Conservation (phyloP, 768 basidiomycete species). For the Trametes elegans region DNA sequence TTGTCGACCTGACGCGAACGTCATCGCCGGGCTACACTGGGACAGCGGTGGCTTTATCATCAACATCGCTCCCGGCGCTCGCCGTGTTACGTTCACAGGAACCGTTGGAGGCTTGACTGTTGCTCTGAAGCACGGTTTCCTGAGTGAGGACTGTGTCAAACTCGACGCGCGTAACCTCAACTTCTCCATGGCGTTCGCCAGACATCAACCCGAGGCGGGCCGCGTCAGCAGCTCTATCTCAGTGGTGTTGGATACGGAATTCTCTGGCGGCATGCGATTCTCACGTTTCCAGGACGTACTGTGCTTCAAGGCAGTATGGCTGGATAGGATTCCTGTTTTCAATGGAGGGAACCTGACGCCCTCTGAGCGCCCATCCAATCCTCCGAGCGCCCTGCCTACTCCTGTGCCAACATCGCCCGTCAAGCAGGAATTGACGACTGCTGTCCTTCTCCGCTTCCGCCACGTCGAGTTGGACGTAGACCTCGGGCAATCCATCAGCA, state of each 20-base stretch:
- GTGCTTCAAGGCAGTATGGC: conserved; percentile 94
- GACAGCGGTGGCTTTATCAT: conserved; percentile 91
- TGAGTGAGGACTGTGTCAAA: conserved; percentile 79
- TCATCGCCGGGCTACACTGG: conserved; percentile 88
- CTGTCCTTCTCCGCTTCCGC: conserved; percentile 68
- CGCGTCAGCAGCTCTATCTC: conserved; percentile 57
- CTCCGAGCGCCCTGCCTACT: conserved; percentile 19
- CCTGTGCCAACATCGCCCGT: conserved; percentile 16
- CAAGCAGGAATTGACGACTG: conserved; percentile 53
- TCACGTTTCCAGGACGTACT: conserved; percentile 89
- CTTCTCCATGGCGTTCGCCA: conserved; percentile 72
- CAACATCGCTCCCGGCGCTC: conserved; percentile 70
- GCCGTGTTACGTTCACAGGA: conserved; percentile 72
- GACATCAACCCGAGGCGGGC: conserved; percentile 39
- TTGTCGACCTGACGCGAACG: conserved; percentile 90
- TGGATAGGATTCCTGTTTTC: conserved; percentile 82
- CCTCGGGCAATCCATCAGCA: conserved; percentile 83
- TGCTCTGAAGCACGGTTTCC: conserved; percentile 80
- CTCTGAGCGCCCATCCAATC: conserved; percentile 22
- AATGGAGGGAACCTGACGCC: conserved; percentile 39
- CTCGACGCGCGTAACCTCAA: conserved; percentile 80
- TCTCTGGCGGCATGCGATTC: conserved; percentile 76
- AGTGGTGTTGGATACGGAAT: conserved; percentile 79
- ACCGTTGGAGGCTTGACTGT: conserved; percentile 79
- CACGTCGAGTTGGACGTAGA: conserved; percentile 74